Evolutionary conservation across 139 green algal genomes (phyloP), one percentile per base, ranked within the genome.

Genomic region (Chlorella sp.): DNA sequence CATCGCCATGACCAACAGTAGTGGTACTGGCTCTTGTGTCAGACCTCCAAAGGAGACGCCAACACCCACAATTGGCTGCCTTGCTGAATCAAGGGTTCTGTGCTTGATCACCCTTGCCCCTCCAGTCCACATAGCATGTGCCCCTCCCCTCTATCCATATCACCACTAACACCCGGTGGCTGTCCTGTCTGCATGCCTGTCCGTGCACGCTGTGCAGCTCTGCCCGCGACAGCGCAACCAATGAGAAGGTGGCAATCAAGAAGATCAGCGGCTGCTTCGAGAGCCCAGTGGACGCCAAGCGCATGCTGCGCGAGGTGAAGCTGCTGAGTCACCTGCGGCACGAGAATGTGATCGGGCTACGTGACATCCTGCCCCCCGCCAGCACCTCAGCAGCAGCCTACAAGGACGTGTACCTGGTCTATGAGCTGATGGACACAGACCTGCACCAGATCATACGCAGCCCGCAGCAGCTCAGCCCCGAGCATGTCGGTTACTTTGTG

Each of bases 371-470:
- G 77, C 76, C 77, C 80, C 29, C 73, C 83, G 5, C 24, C 62
- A 26, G 36, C 35, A 27, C 62, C 62, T 2, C 60, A 66, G 3
- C 20, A 62, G 10, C 20, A 20, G 64, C 71, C 23, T 92, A 94
- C 75, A 89, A 91, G 61, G 93, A 98, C 64, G 85, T 98, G 62
- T 98, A 98, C 79, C 77, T 98, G 3, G 94, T 99, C 72, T 97
- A 98, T 71, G 95, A 99, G 81, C 88, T 99, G 2, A 99, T 99
- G 95, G 95, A 99, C 84, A 99, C 95, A 32, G 95, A 99, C 82
- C 81, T 99, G 73, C 94, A 99, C 84, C 94, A 98, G 77, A 98
- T 99, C 87, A 98, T 99, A 70, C 82, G 90, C n/a, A 96, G 89
- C 17, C 83, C 86, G 3, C 95, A 99, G 85, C 74, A 84, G 5